These are phyloP conservation scores for Dovyalis caffra DNA, from an alignment of 345 rosid species.

Conservation along the genomic window DNA sequence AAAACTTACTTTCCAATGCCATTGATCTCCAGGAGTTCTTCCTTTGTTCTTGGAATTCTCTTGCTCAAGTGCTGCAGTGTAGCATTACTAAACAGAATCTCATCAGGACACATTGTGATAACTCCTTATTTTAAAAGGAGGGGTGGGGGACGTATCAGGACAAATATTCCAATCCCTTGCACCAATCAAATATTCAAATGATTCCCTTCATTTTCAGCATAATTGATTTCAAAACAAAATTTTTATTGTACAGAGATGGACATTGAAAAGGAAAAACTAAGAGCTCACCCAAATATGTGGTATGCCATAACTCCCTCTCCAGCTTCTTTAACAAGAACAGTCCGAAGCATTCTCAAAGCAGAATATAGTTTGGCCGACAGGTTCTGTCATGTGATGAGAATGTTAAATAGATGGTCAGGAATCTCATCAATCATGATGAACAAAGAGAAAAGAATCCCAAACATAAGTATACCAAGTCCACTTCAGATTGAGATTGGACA, in stretches of 20 bases:
- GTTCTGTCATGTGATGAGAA: slow-evolving; percentile 41
- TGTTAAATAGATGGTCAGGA: slow-evolving; percentile 6
- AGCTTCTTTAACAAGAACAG: slow-evolving; percentile 74
- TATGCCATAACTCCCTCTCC: slow-evolving; percentile 84
- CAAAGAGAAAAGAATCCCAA: slow-evolving; percentile 5
- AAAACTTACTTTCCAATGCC: slow-evolving; percentile 94
- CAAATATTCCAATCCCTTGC: background rate
- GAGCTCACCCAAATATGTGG: slow-evolving; percentile 85
- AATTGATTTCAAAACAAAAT: background rate
- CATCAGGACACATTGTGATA: too few species aligned
- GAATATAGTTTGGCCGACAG: slow-evolving; percentile 69
- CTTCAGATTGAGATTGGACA: slow-evolving; percentile 41
- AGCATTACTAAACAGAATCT: slow-evolving; percentile 61
- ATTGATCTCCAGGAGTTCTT: slow-evolving; percentile 85
- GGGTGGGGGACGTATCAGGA: background rate
- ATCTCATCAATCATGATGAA: slow-evolving; percentile 4
- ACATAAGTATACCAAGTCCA: slow-evolving; percentile 60
- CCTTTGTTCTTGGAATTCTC: slow-evolving; percentile 79
- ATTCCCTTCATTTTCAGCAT: background rate
- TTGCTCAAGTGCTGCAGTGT: slow-evolving; percentile 72
- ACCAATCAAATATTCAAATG: too few species aligned
- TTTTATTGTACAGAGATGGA: background rate
- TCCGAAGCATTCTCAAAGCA: slow-evolving; percentile 74
- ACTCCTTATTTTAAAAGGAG: too few species aligned
- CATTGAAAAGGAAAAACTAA: background rate